These are phyloP conservation scores for Cucumis melo DNA, from an alignment of 306 rosid genomes.

Conservation along the genomic window DNA sequence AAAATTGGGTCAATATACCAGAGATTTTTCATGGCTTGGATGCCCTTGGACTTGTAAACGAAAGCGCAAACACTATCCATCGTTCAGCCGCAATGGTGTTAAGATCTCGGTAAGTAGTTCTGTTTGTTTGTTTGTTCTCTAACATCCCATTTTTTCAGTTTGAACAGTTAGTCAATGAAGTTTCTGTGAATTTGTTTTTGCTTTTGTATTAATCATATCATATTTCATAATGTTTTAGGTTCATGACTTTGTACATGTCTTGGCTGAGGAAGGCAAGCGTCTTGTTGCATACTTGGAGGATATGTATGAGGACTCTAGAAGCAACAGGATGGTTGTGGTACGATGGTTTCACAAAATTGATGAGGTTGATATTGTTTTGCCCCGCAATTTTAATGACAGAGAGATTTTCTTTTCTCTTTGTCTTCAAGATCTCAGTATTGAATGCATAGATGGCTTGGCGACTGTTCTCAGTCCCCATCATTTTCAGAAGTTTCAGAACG, in stretches of 20 bases:
- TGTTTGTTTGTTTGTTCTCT: not conserved
- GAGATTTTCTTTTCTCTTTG: constrained; percentile 90
- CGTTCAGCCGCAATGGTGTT: constrained; percentile 47
- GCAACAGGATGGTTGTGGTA: constrained; percentile 93
- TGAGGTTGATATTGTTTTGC: constrained; percentile 92
- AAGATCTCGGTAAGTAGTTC: constrained; percentile 50
- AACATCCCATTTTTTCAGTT: no score
- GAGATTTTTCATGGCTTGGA: constrained; percentile 61
- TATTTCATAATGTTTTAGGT: constrained; percentile 33
- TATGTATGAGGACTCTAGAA: constrained; percentile 79
- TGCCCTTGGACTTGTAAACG: constrained; percentile 48
- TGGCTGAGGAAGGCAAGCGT: constrained; percentile 82
- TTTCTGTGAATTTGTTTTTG: not conserved
- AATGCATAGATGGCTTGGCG: constrained; percentile 93
- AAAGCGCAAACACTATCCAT: constrained; percentile 50
- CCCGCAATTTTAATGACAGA: constrained; percentile 66
- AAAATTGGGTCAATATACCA: constrained; percentile 15
- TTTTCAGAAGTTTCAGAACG: constrained; percentile 43
- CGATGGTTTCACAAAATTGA: constrained; percentile 95
- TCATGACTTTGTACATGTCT: constrained; percentile 62
- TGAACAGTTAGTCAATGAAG: not conserved
- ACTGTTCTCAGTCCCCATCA: constrained; percentile 75
- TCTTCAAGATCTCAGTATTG: constrained; percentile 96
- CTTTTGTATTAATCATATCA: not conserved
- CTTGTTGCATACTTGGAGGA: constrained; percentile 92